phyloP scores from a whole-genome alignment of 78 protist genomes.

The Thecamonas trahens region DNA sequence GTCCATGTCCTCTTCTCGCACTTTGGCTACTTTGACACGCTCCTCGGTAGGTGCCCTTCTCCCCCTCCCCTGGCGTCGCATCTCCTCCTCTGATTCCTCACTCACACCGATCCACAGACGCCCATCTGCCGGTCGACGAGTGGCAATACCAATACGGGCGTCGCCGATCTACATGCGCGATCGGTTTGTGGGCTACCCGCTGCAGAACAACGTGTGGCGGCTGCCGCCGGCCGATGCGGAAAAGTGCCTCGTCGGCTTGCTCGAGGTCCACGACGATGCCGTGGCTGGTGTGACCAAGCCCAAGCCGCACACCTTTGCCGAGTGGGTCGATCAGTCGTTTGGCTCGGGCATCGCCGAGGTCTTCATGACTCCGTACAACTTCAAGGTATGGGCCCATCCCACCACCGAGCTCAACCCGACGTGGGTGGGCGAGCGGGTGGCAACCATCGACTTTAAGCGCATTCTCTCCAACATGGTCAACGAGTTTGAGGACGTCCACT shows the following conservation, averaged over 20 bases:
- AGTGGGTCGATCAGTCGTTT: background rate
- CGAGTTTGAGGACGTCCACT: background rate
- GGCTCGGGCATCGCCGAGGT: slow-evolving; percentile 9
- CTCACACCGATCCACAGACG: too few species aligned
- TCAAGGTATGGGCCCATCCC: slow-evolving; percentile 30
- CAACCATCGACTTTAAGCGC: background rate
- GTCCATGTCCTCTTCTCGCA: slow-evolving; percentile 27
- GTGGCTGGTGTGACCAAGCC: too few species aligned
- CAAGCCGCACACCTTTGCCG: background rate
- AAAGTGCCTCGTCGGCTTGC: background rate
- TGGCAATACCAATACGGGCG: slow-evolving; percentile 7
- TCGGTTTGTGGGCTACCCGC: slow-evolving; percentile 10
- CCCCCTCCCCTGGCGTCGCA: too few species aligned
- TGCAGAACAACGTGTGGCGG: slow-evolving; percentile 19
- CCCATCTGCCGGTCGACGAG: background rate
- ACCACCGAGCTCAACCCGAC: background rate
- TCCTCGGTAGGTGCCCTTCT: too few species aligned
- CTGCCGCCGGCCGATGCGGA: slow-evolving; percentile 3
- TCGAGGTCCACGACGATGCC: background rate
- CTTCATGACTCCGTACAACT: slow-evolving; percentile 29
- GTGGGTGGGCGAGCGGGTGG: slow-evolving; percentile 36
- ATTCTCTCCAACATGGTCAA: slow-evolving; percentile 2
- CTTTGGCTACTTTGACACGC: slow-evolving; percentile 17
- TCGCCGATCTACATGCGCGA: slow-evolving; percentile 8
- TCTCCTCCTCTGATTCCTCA: too few species aligned